These are phyloP conservation scores for Mycotypha africana DNA, from an alignment of 371 early-diverging fungal genomes.

Conservation along the genomic window DNA sequence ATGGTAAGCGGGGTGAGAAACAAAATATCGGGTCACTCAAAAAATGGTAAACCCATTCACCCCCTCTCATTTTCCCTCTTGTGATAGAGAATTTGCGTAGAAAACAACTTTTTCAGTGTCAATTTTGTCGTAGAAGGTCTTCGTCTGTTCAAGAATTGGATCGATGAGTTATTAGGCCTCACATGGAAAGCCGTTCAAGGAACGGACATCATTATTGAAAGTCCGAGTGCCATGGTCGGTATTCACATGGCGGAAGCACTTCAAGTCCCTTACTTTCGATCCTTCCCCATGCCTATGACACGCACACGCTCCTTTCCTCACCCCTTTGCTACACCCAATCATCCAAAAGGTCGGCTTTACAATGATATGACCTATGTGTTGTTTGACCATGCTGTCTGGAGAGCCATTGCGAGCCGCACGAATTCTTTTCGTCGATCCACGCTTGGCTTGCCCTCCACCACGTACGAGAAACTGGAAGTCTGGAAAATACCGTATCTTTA, in stretches of 20 bases:
- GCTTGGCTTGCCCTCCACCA: slow-evolving; percentile 50
- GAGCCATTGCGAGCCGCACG: slow-evolving; percentile 57
- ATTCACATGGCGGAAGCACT: slow-evolving; percentile 77
- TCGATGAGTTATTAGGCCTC: slow-evolving; percentile 64
- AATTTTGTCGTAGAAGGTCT: slow-evolving; percentile 65
- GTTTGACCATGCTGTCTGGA: slow-evolving; percentile 77
- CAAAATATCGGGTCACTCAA: no score
- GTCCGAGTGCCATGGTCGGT: slow-evolving; percentile 76
- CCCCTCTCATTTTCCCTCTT: neutral
- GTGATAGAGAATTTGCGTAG: slow-evolving; percentile 64
- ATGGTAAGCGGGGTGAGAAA: no score
- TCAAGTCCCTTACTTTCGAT: slow-evolving; percentile 67
- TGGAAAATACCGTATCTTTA: slow-evolving; percentile 71
- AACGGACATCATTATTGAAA: slow-evolving; percentile 72
- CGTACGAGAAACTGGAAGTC: slow-evolving; percentile 51
- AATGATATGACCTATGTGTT: slow-evolving; percentile 78
- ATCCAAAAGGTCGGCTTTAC: slow-evolving; percentile 61
- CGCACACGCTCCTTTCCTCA: slow-evolving; percentile 78
- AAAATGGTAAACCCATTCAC: no score
- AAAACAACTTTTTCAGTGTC: slow-evolving; percentile 72
- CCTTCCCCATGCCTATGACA: slow-evolving; percentile 84
- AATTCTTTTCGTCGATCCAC: slow-evolving; percentile 60
- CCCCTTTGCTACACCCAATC: slow-evolving; percentile 71
- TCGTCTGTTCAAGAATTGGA: slow-evolving; percentile 66
- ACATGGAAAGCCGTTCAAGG: slow-evolving; percentile 72